These are phyloP conservation scores for Kwoniella pini DNA, from an alignment of 768 basidiomycete genomes.

Conservation along the genomic window DNA sequence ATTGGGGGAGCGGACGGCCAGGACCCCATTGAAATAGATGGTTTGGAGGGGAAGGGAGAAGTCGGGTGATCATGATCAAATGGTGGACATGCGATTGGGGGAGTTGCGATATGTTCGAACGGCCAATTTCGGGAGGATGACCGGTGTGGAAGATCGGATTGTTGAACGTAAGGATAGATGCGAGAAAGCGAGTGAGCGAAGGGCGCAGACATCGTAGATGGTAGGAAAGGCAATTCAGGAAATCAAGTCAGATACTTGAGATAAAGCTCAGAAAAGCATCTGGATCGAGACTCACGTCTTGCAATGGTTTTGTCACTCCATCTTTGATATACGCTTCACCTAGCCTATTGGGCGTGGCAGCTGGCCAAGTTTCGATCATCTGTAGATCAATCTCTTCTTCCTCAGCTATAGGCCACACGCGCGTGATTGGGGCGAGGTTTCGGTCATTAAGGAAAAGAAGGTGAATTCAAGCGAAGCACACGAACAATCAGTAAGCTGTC, in stretches of 20 bases:
- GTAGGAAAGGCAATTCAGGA: not conserved
- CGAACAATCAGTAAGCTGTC: conserved; percentile 3
- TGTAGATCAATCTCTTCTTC: conserved; percentile 28
- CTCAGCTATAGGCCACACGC: conserved; percentile 19
- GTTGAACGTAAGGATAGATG: not conserved
- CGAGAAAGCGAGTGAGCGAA: not conserved
- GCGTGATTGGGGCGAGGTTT: not conserved
- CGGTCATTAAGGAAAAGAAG: not conserved
- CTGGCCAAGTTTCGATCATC: conserved; percentile 41
- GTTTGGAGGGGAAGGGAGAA: conserved; percentile 1
- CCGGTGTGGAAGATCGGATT: not conserved
- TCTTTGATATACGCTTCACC: conserved; percentile 25
- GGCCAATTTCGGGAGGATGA: conserved; percentile 4
- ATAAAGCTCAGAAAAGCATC: too few relatives aligned
- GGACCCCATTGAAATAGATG: conserved; percentile 7
- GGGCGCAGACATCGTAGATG: not conserved
- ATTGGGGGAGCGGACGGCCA: conserved; percentile 20
- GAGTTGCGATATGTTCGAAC: conserved; percentile 4
- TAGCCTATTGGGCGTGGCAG: conserved; percentile 36
- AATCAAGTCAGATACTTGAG: not conserved
- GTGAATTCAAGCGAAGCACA: not conserved
- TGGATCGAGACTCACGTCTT: conserved; percentile 21
- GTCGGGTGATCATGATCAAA: conserved; percentile 1
- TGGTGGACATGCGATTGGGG: conserved; percentile 6
- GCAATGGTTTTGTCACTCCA: conserved; percentile 7